phyloP scores from a whole-genome alignment of 345 rosid species.

The Tarenaya hassleriana region DNA sequence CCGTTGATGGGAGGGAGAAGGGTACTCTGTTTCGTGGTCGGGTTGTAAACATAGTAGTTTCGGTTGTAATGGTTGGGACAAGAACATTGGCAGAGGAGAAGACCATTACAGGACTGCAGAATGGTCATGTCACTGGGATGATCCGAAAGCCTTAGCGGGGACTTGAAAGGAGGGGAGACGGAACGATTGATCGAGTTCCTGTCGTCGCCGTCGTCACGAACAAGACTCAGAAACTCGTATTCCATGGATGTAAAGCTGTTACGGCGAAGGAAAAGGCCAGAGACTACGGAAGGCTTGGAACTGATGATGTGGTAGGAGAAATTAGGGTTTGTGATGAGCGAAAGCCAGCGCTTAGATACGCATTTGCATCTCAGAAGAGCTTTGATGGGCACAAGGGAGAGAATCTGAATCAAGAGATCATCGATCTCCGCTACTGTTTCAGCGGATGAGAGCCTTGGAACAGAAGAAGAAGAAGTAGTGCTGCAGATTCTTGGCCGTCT shows the following conservation, averaged over 20 bases:
- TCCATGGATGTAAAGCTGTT: background rate
- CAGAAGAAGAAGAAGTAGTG: slow-evolving; percentile 3
- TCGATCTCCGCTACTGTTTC: slow-evolving; percentile 18
- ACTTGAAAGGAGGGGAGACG: slow-evolving; percentile 12
- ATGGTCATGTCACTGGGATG: slow-evolving; percentile 25
- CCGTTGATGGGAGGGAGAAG: slow-evolving; percentile 23
- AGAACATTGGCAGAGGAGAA: slow-evolving; percentile 36
- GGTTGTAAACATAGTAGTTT: slow-evolving; percentile 40
- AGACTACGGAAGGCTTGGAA: slow-evolving; percentile 10
- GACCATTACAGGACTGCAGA: slow-evolving; percentile 47
- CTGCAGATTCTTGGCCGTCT: slow-evolving; percentile 11
- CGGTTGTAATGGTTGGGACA: slow-evolving; percentile 17
- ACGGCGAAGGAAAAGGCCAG: slow-evolving; percentile 17
- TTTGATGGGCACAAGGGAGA: slow-evolving; percentile 20
- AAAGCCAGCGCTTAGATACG: slow-evolving; percentile 34
- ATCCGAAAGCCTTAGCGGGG: slow-evolving; percentile 25
- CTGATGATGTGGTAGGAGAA: slow-evolving; percentile 10
- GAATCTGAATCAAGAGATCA: slow-evolving; percentile 27
- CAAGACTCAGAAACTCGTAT: slow-evolving; percentile 17
- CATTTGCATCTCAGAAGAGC: slow-evolving; percentile 20
- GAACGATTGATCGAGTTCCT: background rate
- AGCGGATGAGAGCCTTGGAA: no score
- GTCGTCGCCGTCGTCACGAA: background rate
- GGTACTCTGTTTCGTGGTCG: slow-evolving; percentile 32
- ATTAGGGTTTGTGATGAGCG: slow-evolving; percentile 28